Base-by-base conservation (phyloP, 2,329 filamentous ascomycete species). In the Aaosphaeria pasadenensis region DNA sequence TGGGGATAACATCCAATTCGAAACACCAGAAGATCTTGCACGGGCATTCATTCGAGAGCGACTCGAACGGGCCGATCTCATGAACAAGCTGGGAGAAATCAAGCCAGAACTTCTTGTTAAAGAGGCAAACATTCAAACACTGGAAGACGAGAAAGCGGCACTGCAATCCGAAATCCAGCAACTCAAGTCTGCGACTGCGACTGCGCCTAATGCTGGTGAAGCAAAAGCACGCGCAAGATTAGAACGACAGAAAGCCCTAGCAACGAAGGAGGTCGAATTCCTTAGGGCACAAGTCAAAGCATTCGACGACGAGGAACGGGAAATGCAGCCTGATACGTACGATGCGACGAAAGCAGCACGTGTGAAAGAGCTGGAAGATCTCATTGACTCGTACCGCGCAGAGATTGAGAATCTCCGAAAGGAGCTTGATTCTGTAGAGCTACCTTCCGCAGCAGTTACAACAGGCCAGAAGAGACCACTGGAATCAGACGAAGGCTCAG, bases 251-350 rank as follows among this genome's bases (percentile, higher is more conserved):
- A 88, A 89, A 49, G 83, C 81, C 1, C 79, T 99, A 6, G 90
- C 91, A 0, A 79, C 90, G 28, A 96, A 96, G 64, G 95, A 99
- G 67, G 89, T 94, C 0, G 91, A 96, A 57, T 96, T 95, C 66
- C 80, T 99, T 5, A 88, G 94, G 24, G 92, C 90, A 0, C 94
- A 99, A 69, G 79, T 97, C 46, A 91, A 91, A 71, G 87, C 88
- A 0, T 74, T 95, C 51, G 89, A 97, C 61, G 82, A 84, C 1
- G 94, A 99, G 69, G 91, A 97, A 60, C 83, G 84, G 45, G 91
- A 91, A 0, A 88, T 96, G 73, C 85, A 92, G 47, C 84, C 89
- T 0, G 88, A 90, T 32, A 84, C 82, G 39, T 86, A 88, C 46
- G 89, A 99, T 60, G 82, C 87, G 56, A 79, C 84, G 17, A 92